Base-by-base conservation (phyloP, 208 protist species). In the Phytomonas sp. region DNA sequence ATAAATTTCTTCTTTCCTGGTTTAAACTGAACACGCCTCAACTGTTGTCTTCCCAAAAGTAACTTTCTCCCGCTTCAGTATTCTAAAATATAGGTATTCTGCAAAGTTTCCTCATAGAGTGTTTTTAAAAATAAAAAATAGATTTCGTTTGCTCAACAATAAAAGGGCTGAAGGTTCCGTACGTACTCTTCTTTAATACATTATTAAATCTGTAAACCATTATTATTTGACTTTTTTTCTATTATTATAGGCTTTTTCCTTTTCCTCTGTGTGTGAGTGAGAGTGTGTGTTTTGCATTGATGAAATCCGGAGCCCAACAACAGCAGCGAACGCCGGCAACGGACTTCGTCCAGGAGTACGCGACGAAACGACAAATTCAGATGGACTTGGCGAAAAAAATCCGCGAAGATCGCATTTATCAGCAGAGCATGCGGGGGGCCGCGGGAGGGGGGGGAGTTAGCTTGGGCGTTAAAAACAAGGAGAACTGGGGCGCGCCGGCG, bases 311-410 rank as follows among this genome's bases (percentile, higher is more conserved):
- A 60, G 32, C 14, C 6, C 36, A 62, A 59, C 36, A 73, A 68
- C 60, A 74, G 29, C 66, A 79, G 34, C 74, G 73, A n/a, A 83
- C 77, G 29, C 76, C 81, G 34, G 73, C 81, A 6, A 84, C 78
- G 37, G 77, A 94, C 70, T 94, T 95, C 70, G 88, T 95, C 11
- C 80, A 93, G 72, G 91, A 93, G 73, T 95, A 95, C 70, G 91
- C 87, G 5, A 80, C 86, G 23, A 95, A 95, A 80, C 80, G 86
- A 3, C 84, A 90, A 61, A 84, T 86, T 12, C 91, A 95, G 78
- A 72, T 95, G 60, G 86, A 93, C 26, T 84, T 86, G 11, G 91
- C 91, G 0, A 76, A 77, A 32, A 75, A 84, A 72, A 69, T 95
- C 45, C 85, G 88, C 29, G 83, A 92, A 36, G 86, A 93, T 65